These are phyloP conservation scores for Termitomyces sp. DNA, from an alignment of 768 basidiomycete species.

Conservation along the genomic window DNA sequence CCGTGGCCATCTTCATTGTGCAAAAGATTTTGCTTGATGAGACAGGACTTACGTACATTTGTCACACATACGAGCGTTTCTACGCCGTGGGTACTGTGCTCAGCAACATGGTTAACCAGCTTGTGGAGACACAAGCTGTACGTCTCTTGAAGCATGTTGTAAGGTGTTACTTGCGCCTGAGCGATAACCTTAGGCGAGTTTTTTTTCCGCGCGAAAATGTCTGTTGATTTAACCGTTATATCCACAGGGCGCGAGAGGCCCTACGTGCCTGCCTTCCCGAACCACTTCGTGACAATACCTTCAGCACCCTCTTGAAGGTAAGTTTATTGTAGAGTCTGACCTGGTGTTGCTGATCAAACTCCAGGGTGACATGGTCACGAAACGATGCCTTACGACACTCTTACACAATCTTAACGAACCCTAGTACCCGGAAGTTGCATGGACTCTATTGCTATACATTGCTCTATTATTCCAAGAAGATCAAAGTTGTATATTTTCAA, in stretches of 20 bases:
- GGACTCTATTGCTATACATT: constrained; percentile 16
- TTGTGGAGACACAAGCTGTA: constrained; percentile 97
- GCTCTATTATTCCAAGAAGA: constrained; percentile 14
- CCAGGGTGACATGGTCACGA: constrained; percentile 97
- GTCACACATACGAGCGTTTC: constrained; percentile 99
- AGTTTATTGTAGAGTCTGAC: constrained; percentile 11
- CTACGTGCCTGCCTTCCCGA: constrained; percentile 94
- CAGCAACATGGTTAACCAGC: constrained; percentile 97
- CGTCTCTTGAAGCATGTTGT: constrained; percentile 97
- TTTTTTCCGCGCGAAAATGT: neutral
- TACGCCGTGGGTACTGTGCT: constrained; percentile 98
- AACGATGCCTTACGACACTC: constrained; percentile 86
- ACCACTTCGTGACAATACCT: constrained; percentile 91
- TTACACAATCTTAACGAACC: constrained; percentile 84
- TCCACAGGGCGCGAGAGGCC: constrained; percentile 85
- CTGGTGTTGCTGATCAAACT: constrained; percentile 10
- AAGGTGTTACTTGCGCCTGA: constrained; percentile 91
- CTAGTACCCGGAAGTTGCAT: constrained; percentile 26
- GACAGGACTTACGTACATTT: constrained; percentile 96
- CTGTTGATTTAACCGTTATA: neutral
- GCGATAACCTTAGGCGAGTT: constrained; percentile 88
- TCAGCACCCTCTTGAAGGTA: constrained; percentile 87
- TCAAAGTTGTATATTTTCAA: constrained; percentile 7
- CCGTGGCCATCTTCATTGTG: constrained; percentile 99
- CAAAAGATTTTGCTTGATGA: constrained; percentile 98